Percentiles rank a stretch among this genome's conserved stretches.
These are phyloP conservation scores for Taiozyma onychis DNA, from an alignment of 1,139 yeast species.

Conservation along the genomic window DNA sequence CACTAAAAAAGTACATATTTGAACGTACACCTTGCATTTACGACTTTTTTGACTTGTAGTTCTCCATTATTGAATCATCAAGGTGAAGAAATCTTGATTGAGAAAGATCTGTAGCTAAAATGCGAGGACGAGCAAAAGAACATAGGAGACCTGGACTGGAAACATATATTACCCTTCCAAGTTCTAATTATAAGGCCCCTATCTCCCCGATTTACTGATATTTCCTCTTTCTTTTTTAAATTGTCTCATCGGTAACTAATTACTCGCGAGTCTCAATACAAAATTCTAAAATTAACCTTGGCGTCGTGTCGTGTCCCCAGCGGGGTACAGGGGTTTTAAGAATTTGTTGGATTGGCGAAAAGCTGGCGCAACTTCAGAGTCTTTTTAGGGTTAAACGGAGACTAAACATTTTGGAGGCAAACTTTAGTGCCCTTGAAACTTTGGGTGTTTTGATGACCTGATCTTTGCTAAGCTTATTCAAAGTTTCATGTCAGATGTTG, in stretches of 20 bases:
- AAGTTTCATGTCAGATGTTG: too few species aligned
- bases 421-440: too few species aligned
- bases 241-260: background rate
- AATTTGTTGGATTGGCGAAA: background rate
- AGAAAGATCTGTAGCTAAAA: too few species aligned
- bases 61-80: too few species aligned
- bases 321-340: background rate
- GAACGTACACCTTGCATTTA: background rate
- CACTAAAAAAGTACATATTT: background rate
- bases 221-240: background rate
- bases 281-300: background rate
- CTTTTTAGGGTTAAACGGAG: background rate
- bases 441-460: too few species aligned
- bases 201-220: background rate
- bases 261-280: background rate
- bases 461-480: too few species aligned
- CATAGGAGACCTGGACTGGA: too few species aligned
- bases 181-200: background rate
- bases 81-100: too few species aligned
- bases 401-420: background rate
- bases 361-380: background rate
- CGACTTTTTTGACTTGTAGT: background rate
- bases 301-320: background rate
- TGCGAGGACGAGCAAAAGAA: too few species aligned
- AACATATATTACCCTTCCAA: too few species aligned